A percentile compares a stretch with the other conserved stretches of the same genome.
Conservation (phyloP, 2,329 filamentous ascomycete genomes). For the Exophiala lecanii-corni region DNA sequence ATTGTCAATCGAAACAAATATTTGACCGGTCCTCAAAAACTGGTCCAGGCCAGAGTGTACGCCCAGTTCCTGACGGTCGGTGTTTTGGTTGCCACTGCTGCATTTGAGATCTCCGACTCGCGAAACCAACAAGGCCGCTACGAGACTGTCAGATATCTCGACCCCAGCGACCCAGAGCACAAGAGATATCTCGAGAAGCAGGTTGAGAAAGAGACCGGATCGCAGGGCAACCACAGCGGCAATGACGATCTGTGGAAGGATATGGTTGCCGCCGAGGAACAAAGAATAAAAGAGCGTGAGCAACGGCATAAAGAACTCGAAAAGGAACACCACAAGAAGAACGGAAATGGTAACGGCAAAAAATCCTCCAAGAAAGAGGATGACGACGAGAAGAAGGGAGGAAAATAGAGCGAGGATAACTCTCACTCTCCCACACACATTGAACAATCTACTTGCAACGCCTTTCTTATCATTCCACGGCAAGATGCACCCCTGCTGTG, state of each 20-base stretch:
- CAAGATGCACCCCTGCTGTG: no score
- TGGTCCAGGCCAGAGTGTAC: conserved; percentile 92
- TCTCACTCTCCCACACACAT: no score
- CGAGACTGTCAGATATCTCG: conserved; percentile 72
- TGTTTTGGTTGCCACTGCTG: conserved; percentile 75
- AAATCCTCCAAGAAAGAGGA: conserved; percentile 19
- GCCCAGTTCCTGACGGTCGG: conserved; percentile 84
- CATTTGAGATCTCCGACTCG: conserved; percentile 76
- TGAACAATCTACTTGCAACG: no score
- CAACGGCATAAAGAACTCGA: conserved; percentile 29
- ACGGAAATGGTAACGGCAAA: conserved; percentile 22
- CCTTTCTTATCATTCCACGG: no score
- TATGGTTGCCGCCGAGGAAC: conserved; percentile 47
- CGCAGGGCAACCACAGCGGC: conserved; percentile 9
- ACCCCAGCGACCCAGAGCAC: conserved; percentile 77
- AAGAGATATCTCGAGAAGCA: conserved; percentile 80
- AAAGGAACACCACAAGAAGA: conserved; percentile 21
- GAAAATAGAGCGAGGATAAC: conserved; percentile 8
- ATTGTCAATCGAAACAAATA: conserved; percentile 74
- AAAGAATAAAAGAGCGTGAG: conserved; percentile 41
- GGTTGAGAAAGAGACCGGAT: conserved; percentile 39
- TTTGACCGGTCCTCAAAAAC: conserved; percentile 72
- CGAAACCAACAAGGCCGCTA: conserved; percentile 61
- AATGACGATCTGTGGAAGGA: conserved; percentile 71
- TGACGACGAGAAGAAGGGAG: conserved; percentile 22